A percentile compares a stretch with the other conserved stretches of the same genome.
These are phyloP conservation scores for Talaromyces sp. DNA, from an alignment of 2,329 filamentous ascomycete genomes.

Conservation along the genomic window DNA sequence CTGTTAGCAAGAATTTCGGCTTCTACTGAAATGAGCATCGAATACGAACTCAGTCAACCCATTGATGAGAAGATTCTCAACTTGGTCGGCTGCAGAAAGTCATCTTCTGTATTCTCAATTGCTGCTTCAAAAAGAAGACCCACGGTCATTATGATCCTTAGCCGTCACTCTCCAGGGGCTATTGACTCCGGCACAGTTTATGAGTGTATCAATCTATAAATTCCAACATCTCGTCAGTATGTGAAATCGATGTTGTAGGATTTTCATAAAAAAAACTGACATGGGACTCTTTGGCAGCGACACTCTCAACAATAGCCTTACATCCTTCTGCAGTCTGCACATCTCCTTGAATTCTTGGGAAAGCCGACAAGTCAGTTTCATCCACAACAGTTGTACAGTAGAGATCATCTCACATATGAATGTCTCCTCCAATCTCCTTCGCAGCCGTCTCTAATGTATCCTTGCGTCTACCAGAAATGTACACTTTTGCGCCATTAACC, in stretches of 20 bases:
- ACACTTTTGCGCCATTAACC: conserved; percentile 52
- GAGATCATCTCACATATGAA: conserved; percentile 8
- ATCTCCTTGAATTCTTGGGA: conserved; percentile 25
- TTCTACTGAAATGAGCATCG: not conserved
- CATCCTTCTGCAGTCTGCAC: conserved; percentile 26
- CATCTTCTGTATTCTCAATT: not conserved
- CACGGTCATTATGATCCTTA: conserved; percentile 17
- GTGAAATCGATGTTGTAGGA: not conserved
- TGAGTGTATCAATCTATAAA: conserved; percentile 22
- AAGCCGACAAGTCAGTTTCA: not conserved
- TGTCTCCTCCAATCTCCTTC: conserved; percentile 5
- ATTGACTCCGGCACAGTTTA: conserved; percentile 28
- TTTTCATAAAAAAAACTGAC: conserved; percentile 4
- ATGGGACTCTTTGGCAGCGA: conserved; percentile 24
- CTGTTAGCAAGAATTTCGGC: not conserved
- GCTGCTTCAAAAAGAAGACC: not conserved
- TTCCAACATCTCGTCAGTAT: not conserved
- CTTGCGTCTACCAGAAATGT: conserved; percentile 50
- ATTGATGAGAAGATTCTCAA: conserved; percentile 17
- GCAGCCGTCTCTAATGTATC: conserved; percentile 35
- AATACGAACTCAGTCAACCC: conserved; percentile 15
- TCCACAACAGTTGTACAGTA: not conserved
- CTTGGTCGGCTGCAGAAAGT: conserved; percentile 15
- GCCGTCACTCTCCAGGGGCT: conserved; percentile 5
- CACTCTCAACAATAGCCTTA: conserved; percentile 22